Evolutionary conservation across 2,329 filamentous ascomycete genomes (phyloP).

Genomic region (Nigrospora sphaerica): DNA sequence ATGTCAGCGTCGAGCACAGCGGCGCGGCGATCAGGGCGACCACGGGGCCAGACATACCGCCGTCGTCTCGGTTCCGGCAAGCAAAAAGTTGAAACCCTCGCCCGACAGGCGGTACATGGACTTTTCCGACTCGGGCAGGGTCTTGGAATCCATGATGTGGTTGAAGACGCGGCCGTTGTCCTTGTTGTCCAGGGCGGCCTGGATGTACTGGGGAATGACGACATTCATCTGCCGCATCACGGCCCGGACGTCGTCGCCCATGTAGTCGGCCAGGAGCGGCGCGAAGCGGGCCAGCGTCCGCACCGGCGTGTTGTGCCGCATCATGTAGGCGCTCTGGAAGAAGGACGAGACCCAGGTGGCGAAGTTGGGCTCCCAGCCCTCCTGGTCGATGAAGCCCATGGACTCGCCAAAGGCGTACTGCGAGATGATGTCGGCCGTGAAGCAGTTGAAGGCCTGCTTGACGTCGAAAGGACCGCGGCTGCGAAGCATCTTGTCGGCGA

Average conservation of each 20-base stretch:
- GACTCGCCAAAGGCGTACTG: conserved; percentile 14
- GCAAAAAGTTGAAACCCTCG: conserved; percentile 29
- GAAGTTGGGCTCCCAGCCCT: conserved; percentile 7
- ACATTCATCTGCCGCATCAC: conserved; percentile 7
- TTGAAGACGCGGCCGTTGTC: conserved; percentile 28
- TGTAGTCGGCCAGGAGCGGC: conserved; percentile 10
- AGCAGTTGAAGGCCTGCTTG: conserved; percentile 11
- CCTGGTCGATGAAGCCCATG: conserved; percentile 11
- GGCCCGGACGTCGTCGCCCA: conserved; percentile 10
- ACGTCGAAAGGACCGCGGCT: conserved; percentile 4
- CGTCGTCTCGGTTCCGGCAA: conserved; percentile 33
- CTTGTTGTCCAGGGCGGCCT: conserved; percentile 21
- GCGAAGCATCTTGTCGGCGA: conserved; percentile 20
- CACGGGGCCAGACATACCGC: conserved; percentile 11
- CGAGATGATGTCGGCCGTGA: conserved; percentile 13
- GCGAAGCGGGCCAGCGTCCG: conserved; percentile 11
- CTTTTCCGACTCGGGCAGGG: conserved; percentile 26
- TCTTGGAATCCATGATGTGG: conserved; percentile 22
- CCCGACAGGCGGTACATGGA: conserved; percentile 24
- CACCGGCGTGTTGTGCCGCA: conserved; percentile 11
- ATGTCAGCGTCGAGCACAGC: not conserved
- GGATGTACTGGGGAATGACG: conserved; percentile 16
- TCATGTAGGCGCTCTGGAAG: conserved; percentile 12
- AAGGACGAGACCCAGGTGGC: conserved; percentile 12
- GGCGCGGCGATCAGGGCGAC: not conserved